Evolutionary conservation across 228 moss, liverwort and hornwort genomes (phyloP).

Genomic region (Sphagnum magellanicum): DNA sequence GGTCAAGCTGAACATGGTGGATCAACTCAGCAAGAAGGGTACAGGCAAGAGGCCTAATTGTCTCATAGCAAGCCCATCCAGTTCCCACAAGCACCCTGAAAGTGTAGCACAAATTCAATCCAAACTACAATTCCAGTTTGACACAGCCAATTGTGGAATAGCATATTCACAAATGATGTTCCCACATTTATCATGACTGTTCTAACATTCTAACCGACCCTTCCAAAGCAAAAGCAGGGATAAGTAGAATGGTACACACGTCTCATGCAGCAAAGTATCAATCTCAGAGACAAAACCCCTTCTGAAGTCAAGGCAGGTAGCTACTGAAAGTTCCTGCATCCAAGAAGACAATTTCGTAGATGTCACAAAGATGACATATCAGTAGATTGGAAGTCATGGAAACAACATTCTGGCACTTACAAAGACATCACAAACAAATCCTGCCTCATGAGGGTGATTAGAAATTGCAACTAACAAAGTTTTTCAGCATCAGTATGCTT

Average conservation of each 20-base stretch:
- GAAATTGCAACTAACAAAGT: not conserved
- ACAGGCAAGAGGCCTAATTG: constrained; percentile 94
- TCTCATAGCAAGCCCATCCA: constrained; percentile 98
- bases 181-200: too few species aligned
- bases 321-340: constrained; percentile 87
- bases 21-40: constrained; percentile 96
- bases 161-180: too few species aligned
- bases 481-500: too few species aligned
- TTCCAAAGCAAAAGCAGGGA: not conserved
- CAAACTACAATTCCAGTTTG: too few species aligned
- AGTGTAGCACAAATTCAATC: not conserved
- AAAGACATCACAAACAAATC: not conserved
- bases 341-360: not conserved
- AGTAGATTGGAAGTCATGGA: not conserved
- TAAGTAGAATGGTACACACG: constrained; percentile 24
- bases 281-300: constrained; percentile 96
- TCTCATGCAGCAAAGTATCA: constrained; percentile 94
- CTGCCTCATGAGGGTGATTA: too few species aligned
- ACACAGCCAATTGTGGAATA: too few species aligned
- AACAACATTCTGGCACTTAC: not conserved
- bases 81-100: constrained; percentile 97
- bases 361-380: not conserved
- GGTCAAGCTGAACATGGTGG: constrained; percentile 98
- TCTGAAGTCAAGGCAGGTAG: constrained; percentile 94
- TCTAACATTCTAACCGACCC: too few species aligned